Evolutionary conservation across 139 green algal species (phyloP), one percentile per base, ranked within the genome.

Genomic region (Chlorella sp.): DNA sequence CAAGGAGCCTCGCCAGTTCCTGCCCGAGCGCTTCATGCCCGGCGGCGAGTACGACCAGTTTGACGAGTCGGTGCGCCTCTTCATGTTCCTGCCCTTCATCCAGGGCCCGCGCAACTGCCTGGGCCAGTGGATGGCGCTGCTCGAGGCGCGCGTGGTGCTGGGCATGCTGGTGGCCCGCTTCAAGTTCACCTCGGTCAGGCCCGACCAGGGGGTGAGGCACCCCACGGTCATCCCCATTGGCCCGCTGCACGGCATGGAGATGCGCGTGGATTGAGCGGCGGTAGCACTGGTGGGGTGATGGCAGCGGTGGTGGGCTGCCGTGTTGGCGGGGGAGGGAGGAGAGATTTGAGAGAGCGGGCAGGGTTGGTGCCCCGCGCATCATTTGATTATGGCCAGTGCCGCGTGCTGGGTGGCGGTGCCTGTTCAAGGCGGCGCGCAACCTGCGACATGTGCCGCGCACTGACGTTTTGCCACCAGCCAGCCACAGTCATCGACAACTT

Each of bases 41-140:
- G 86, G 81, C 20, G 91, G 86, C 23, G 91, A 96, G 82, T 97
- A 92, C 72, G 92, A 97, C 63, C 26, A 84, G 3, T 95, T 95
- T 69, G 77, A 88, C 29, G 90, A 96, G 50, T 78, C 86, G 49
- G 74, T 89, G 29, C 81, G 89, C 5, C 77, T 86, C 6, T 96
- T 91, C 82, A 96, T 93, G 90, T 98, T 96, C 77, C 59, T 98
- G 70, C 93, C 94, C 31, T 98, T 98, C 86, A 97, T 96, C 68
- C 89, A 97, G 73, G 92, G 93, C 0, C 92, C 92, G 14, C 81
- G 93, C 49, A 97, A 97, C 78, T 97, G 93, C 84, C 72, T 97
- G 68, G 93, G 93, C 27, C 69, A 97, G 81, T 87, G 92, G 74
- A 86, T 95, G 3, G 81, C 92, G 1, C 75, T 95, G 68, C 80